Evolutionary conservation across 202 grass and related monocot species (phyloP).

Genomic region (Carex sylvatica): DNA sequence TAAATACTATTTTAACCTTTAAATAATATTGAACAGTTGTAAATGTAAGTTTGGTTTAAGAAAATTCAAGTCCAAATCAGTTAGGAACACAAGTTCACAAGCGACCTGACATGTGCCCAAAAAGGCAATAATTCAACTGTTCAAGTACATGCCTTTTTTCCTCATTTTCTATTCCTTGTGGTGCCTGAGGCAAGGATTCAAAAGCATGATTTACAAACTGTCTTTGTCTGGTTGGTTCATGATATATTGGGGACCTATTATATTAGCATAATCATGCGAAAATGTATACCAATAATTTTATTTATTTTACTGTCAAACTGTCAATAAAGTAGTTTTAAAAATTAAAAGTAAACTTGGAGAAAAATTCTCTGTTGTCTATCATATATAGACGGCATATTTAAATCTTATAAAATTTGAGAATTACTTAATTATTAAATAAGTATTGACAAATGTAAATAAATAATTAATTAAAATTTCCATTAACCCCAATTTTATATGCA

Average conservation of each 20-base stretch:
- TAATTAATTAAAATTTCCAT: too few species aligned
- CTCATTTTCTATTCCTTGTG: neutral
- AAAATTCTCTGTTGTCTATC: neutral
- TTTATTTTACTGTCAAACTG: neutral
- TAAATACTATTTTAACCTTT: too few species aligned
- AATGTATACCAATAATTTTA: neutral
- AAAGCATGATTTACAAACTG: conserved; percentile 2
- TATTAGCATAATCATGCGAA: neutral
- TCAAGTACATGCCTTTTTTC: neutral
- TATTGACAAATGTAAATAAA: neutral
- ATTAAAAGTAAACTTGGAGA: neutral
- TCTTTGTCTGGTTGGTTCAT: neutral
- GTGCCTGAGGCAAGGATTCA: neutral
- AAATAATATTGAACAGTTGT: too few species aligned
- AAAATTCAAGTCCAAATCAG: too few species aligned
- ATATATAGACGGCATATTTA: neutral
- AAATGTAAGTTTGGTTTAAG: too few species aligned
- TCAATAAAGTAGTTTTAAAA: neutral
- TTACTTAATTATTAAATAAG: neutral
- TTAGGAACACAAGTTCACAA: too few species aligned
- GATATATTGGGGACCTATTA: neutral
- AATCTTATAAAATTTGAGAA: neutral
- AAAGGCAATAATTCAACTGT: conserved; percentile 6
- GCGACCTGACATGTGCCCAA: neutral
- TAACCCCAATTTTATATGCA: too few species aligned